Base-by-base conservation (phyloP, 768 basidiomycete genomes). In the Strobilomyces echinocephalus region DNA sequence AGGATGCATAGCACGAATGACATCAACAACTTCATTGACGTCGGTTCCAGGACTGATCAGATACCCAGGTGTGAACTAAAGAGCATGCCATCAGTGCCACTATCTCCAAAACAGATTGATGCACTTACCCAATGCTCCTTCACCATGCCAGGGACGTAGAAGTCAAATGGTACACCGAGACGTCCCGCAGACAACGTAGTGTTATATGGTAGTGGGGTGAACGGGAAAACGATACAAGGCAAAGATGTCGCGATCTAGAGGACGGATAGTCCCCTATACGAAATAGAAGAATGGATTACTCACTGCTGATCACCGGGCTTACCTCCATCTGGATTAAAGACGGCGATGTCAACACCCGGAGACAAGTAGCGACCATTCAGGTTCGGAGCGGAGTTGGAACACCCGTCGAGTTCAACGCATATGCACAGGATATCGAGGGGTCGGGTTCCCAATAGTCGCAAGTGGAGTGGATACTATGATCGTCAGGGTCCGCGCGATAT, bases 341-440 rank as follows among this genome's bases (percentile, higher is more conserved):
- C 63, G 2, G 91, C 92, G 64, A 95, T 89, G 71, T 95, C 89
- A 51, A 82, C 88, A 61, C 95, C 95, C 2, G 85, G 89, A 1
- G 90, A 83, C 44, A 97, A 72, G 67, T 92, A 94, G 42, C 84
- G 77, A 7, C 87, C 90, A 8, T 79, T 74, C 68, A 84, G 77
- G 43, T 80, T 71, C 3, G 82, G 84, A 4, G 73, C 82, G 61
- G 91, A 87, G 64, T 86, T 86, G 49, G 75, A 69, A 66, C 86
- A 74, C 71, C 81, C 85, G 52, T 47, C 47, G 26, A 49, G 24
- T 47, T 44, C 14, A 51, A 30, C 28, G 11, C 24, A 36, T 39
- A 5, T 14, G 24, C 5, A 31, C 14, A 14, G 28, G 9, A 34
- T 24, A 40, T 5, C 8, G 20, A 31, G 18, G 39, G 26, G 38